Evolutionary conservation across 2,329 filamentous ascomycete genomes (phyloP).

Genomic region (Pseudogymnoascus sp.): DNA sequence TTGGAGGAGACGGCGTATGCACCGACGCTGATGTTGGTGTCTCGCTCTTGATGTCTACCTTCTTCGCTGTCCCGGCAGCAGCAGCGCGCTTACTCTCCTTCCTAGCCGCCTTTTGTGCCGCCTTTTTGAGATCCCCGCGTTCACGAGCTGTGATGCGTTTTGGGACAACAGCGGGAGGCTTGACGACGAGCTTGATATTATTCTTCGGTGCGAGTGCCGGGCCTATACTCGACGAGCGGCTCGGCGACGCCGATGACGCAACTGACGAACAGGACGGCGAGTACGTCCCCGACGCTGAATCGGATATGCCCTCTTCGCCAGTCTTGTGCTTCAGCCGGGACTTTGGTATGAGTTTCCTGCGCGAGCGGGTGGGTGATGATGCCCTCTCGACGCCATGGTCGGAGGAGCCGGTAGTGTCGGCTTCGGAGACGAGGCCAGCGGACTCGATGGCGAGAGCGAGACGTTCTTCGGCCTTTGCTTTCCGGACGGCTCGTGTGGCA

Average conservation of each 20-base stretch:
- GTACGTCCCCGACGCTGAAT: neutral
- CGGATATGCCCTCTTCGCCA: neutral
- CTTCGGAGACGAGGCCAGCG: neutral
- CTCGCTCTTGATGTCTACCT: neutral
- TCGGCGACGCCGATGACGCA: neutral
- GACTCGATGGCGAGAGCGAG: neutral
- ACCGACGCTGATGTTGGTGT: neutral
- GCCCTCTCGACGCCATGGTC: neutral
- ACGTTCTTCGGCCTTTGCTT: slow-evolving; percentile 4
- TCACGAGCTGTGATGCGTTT: slow-evolving; percentile 18
- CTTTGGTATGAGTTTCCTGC: slow-evolving; percentile 8
- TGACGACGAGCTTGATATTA: slow-evolving; percentile 8
- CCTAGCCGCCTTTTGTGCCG: slow-evolving; percentile 18
- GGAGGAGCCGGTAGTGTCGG: neutral
- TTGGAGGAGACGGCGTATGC: neutral
- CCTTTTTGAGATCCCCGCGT: slow-evolving; percentile 17
- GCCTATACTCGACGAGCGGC: neutral
- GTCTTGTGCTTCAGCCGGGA: neutral
- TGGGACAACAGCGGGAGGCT: neutral
- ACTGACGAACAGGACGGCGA: neutral
- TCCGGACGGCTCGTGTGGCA: slow-evolving; percentile 11
- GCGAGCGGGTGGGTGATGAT: neutral
- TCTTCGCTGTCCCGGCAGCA: neutral
- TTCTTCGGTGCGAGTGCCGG: neutral
- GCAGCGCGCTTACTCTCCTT: slow-evolving; percentile 17